Percentiles rank a stretch among this genome's conserved stretches.
Conservation (phyloP, 2,329 filamentous ascomycete genomes). For the Dactylonectria macrodidyma region DNA sequence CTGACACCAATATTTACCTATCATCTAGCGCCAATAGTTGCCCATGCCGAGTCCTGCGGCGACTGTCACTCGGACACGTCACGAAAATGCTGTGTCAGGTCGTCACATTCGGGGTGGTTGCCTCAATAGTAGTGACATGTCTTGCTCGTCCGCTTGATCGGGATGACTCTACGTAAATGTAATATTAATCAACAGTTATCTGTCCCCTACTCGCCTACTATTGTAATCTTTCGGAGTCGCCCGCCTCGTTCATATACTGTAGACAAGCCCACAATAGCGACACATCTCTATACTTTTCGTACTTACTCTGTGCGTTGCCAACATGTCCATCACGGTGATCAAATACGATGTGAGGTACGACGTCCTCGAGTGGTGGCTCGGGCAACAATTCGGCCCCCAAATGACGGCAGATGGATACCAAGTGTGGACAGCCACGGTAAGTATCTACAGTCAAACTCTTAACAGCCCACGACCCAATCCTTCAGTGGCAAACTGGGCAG, state of each 20-base stretch:
- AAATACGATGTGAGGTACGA: slow-evolving; percentile 12
- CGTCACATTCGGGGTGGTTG: background rate
- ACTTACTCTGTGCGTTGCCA: background rate
- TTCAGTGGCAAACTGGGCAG: background rate
- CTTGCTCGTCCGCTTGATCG: background rate
- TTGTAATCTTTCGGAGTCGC: background rate
- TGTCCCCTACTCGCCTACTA: background rate
- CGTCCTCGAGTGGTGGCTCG: slow-evolving; percentile 5
- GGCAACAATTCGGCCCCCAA: background rate
- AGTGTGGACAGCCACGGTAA: slow-evolving; percentile 11
- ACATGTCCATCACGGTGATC: background rate
- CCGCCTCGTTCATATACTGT: background rate
- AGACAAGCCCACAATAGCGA: background rate
- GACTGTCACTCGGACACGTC: background rate
- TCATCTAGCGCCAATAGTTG: background rate
- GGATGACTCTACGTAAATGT: background rate
- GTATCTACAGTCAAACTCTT: background rate
- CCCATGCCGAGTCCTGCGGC: background rate
- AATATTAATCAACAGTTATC: background rate
- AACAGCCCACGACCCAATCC: background rate
- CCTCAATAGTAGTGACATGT: background rate
- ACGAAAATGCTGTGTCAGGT: background rate
- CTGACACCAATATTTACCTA: background rate
- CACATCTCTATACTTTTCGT: background rate
- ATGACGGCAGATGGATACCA: background rate